Percentiles rank a stretch among this genome's conserved stretches.
Evolutionary conservation across 257 asterid species (phyloP).

Genomic region (Solanum lycopersicoides): DNA sequence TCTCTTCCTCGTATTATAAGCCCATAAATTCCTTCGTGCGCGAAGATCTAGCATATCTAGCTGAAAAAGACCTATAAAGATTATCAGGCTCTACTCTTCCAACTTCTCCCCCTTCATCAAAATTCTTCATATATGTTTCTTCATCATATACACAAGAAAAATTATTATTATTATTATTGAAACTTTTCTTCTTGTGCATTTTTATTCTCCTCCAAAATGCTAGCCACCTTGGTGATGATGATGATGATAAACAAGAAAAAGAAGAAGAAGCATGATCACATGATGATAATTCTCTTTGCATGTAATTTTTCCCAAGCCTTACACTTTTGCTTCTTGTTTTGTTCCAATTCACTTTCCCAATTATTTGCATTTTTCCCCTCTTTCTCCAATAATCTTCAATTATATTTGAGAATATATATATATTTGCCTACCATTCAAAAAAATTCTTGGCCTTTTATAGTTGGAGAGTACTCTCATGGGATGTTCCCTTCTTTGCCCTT

Average conservation of each 20-base stretch:
- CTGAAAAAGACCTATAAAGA: slow-evolving; percentile 61
- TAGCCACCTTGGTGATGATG: slow-evolving; percentile 28
- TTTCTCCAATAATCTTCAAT: background rate
- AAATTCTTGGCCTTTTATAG: background rate
- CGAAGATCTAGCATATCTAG: slow-evolving; percentile 42
- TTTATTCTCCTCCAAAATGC: slow-evolving; percentile 42
- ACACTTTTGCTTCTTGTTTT: slow-evolving; percentile 41
- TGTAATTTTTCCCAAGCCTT: slow-evolving; percentile 22
- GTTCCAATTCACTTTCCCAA: slow-evolving; percentile 20
- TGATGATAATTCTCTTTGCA: background rate
- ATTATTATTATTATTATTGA: background rate
- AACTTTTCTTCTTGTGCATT: slow-evolving; percentile 10
- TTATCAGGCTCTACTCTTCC: slow-evolving; percentile 39
- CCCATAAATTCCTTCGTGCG: background rate
- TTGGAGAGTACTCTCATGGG: background rate
- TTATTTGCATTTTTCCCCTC: background rate
- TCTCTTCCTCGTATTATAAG: background rate
- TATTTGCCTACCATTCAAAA: background rate
- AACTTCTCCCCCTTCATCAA: slow-evolving; percentile 36
- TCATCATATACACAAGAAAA: slow-evolving; percentile 28
- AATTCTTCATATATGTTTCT: slow-evolving; percentile 50
- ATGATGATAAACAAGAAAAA: background rate
- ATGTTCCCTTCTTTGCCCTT: background rate
- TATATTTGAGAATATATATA: background rate
- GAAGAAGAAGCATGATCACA: background rate